Conservation (phyloP, 495 filamentous ascomycete genomes). For the Hypoxylon perforatum region DNA sequence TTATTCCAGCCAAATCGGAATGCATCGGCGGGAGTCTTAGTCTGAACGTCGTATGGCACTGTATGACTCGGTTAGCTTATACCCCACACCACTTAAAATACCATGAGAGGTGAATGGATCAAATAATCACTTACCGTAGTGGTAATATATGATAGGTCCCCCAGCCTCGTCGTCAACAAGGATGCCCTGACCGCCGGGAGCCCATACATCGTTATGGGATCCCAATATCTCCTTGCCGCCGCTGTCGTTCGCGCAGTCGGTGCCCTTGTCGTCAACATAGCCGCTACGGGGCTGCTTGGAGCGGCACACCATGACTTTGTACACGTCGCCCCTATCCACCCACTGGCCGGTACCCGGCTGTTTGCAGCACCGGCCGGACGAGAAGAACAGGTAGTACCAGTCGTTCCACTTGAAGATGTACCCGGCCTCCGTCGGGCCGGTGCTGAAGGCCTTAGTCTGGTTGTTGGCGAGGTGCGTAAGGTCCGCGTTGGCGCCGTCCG, state of each 20-base stretch:
- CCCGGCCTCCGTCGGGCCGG: constrained; percentile 63
- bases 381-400: constrained; percentile 75
- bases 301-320: constrained; percentile 71
- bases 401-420: constrained; percentile 63
- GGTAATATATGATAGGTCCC: constrained; percentile 70
- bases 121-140: constrained; percentile 57
- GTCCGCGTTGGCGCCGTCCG: constrained; percentile 27
- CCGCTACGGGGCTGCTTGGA: constrained; percentile 58
- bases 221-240: constrained; percentile 71
- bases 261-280: constrained; percentile 69
- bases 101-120: no score
- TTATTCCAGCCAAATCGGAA: constrained; percentile 71
- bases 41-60: constrained; percentile 70
- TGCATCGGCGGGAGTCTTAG: constrained; percentile 26
- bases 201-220: constrained; percentile 70
- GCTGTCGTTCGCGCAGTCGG: constrained; percentile 58
- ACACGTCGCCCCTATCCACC: constrained; percentile 69
- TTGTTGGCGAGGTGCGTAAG: constrained; percentile 66
- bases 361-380: constrained; percentile 67
- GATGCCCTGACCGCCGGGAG: constrained; percentile 71
- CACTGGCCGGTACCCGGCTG: constrained; percentile 52
- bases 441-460: constrained; percentile 44
- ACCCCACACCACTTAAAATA: background rate
- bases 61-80: constrained; percentile 46
- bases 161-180: constrained; percentile 25